These are phyloP conservation scores for Cryptosporidium viatorum DNA, from an alignment of 169 alveolate species.

Conservation along the genomic window DNA sequence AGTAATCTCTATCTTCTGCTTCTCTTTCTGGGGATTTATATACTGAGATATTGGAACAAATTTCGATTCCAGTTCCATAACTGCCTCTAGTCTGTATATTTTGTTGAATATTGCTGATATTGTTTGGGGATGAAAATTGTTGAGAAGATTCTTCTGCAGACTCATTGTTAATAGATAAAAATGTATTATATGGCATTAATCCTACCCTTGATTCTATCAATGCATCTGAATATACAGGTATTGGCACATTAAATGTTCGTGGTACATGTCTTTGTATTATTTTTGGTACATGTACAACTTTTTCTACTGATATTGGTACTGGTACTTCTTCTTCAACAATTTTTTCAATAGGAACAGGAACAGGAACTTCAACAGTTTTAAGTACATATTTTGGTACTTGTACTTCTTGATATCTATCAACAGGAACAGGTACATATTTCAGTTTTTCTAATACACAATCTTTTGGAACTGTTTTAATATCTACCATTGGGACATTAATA, in stretches of 20 bases:
- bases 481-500: conserved; percentile 40
- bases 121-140: neutral
- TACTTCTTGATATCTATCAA: conserved; percentile 70
- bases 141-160: neutral
- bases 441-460: conserved; percentile 52
- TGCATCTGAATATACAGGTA: conserved; percentile 73
- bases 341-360: conserved; percentile 73
- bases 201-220: conserved; percentile 71
- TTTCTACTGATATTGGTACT: conserved; percentile 68
- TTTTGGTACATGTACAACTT: conserved; percentile 71
- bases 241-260: conserved; percentile 67
- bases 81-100: neutral
- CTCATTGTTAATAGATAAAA: conserved; percentile 52
- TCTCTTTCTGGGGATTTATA: conserved; percentile 6
- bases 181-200: conserved; percentile 65
- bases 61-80: conserved; percentile 16
- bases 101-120: neutral
- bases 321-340: conserved; percentile 72
- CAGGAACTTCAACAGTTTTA: conserved; percentile 70
- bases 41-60: conserved; percentile 11
- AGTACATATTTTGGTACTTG: conserved; percentile 73
- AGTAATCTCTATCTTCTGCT: neutral
- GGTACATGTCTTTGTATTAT: conserved; percentile 75
- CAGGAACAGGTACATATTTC: conserved; percentile 57
- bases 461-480: conserved; percentile 32